Evolutionary conservation across 306 rosid species (phyloP).

Genomic region (Trifolium pratense): DNA sequence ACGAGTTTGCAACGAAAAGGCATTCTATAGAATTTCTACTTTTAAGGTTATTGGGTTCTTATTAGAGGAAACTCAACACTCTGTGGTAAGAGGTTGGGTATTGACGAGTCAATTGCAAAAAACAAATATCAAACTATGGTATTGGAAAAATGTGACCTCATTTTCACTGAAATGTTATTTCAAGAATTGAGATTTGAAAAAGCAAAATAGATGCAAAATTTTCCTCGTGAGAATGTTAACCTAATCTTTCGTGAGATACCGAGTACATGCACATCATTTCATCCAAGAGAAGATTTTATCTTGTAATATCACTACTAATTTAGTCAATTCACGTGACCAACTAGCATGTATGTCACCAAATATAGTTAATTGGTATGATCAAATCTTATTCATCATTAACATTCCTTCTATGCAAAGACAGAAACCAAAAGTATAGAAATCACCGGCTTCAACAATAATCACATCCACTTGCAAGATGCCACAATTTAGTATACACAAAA

Average conservation of each 20-base stretch:
- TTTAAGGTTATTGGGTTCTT: slow-evolving; percentile 23
- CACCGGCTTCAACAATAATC: slow-evolving; percentile 23
- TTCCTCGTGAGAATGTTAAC: slow-evolving; percentile 1
- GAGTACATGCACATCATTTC: slow-evolving; percentile 11
- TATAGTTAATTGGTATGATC: slow-evolving; percentile 11
- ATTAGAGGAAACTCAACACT: slow-evolving; percentile 15
- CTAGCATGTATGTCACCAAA: slow-evolving; percentile 25
- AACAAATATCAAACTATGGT: slow-evolving; percentile 23
- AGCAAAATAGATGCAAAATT: slow-evolving; percentile 26
- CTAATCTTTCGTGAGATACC: not conserved
- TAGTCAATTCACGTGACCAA: slow-evolving; percentile 21
- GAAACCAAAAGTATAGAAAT: not conserved
- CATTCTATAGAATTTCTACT: slow-evolving; percentile 19
- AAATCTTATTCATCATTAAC: slow-evolving; percentile 13
- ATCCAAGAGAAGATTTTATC: slow-evolving; percentile 7
- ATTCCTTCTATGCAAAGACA: slow-evolving; percentile 12
- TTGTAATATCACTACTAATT: not conserved
- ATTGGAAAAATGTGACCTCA: slow-evolving; percentile 14
- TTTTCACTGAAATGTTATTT: slow-evolving; percentile 16
- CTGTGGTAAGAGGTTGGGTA: not conserved
- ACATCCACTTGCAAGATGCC: slow-evolving; percentile 35
- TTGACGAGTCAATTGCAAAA: slow-evolving; percentile 28
- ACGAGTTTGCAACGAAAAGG: slow-evolving; percentile 3
- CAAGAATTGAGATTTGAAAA: slow-evolving; percentile 27
- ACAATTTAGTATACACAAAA: slow-evolving; percentile 20